Evolutionary conservation across 306 rosid species (phyloP), one percentile per base, ranked within the genome.

Genomic region (Corylus heterophylla): DNA sequence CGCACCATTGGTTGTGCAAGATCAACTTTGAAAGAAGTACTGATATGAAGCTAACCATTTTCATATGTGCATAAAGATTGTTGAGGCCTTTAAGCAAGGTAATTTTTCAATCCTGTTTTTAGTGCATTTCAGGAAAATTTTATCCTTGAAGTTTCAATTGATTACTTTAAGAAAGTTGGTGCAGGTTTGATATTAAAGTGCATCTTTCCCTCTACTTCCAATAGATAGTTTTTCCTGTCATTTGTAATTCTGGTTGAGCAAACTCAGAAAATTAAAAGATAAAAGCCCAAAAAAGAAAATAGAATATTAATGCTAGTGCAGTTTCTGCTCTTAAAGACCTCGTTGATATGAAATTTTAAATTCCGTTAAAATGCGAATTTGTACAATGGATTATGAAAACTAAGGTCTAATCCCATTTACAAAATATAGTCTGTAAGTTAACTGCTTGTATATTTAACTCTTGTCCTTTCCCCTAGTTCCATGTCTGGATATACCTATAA

Each of bases 1-100:
- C 27, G 71, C 75, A 18, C 80, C 86, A 64, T 39, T 81, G 70
- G 52, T 76, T 55, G 79, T 44, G 18, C 83, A 69, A 84, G 88
- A 84, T 79, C 79, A 78, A 85, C 82, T 82, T 80, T 82, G 85
- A 81, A 77, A 80, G 79, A 82, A 61, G 31, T 71, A 78, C 50
- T 49, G 20, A 49, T 14, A 1, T 54, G 16, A 25, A 76, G 73
- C 47, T 29, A 49, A 42, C 8, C 4, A 18, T 69, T 4, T 37
- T 20, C 52, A n/a, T 68, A 12, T 2, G 54, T 48, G 49, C 42
- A 47, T 42, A 56, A 56, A 72, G 77, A 49, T 44, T 11, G 71
- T 52, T 47, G 13, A 49, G 37, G 44, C 56, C 25, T 54, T 71
- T 73, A 42, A 25, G 45, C 80, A 31, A 79, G 84, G 85, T 85